A percentile compares a stretch with the other conserved stretches of the same genome.
Conservation (phyloP, 2,329 filamentous ascomycete species). For the Zopfia rhizophila region DNA sequence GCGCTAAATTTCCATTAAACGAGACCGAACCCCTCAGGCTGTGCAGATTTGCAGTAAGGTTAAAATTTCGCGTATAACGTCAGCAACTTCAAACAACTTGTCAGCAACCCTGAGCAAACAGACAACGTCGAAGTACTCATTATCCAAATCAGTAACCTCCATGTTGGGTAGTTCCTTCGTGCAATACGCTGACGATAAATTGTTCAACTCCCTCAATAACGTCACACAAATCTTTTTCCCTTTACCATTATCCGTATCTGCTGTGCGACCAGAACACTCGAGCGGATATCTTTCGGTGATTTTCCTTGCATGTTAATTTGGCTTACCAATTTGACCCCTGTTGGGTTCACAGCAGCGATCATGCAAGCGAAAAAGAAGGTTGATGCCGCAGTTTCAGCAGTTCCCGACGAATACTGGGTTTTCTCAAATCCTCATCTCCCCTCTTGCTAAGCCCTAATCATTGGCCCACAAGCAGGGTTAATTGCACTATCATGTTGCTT, state of each 20-base stretch:
- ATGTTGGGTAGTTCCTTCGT: constrained; percentile 20
- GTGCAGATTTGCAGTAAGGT: constrained; percentile 19
- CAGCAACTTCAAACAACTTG: constrained; percentile 30
- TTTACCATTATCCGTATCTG: constrained; percentile 5
- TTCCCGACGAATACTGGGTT: constrained; percentile 2
- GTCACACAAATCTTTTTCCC: constrained; percentile 1
- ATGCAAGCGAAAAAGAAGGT: constrained; percentile 16
- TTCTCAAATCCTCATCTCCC: no score
- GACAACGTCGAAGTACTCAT: constrained; percentile 12
- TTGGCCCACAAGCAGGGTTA: no score
- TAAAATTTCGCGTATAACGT: constrained; percentile 32
- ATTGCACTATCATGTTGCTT: no score
- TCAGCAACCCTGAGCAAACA: constrained; percentile 24
- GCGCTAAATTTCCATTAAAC: constrained; percentile 18
- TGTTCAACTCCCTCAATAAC: not conserved
- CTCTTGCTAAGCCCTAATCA: no score
- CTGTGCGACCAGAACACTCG: no score
- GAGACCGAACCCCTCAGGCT: constrained; percentile 11
- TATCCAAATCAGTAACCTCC: constrained; percentile 18
- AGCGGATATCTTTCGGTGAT: constrained; percentile 5
- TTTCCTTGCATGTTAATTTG: constrained; percentile 23
- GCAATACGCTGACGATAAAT: constrained; percentile 20
- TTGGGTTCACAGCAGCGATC: constrained; percentile 24
- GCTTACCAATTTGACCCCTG: constrained; percentile 30
- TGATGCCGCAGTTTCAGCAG: constrained; percentile 3